Percentiles rank a stretch among this genome's conserved stretches.
phyloP scores from a whole-genome alignment of 2,329 filamentous ascomycete genomes.

The Myriosclerotinia duriaeana region DNA sequence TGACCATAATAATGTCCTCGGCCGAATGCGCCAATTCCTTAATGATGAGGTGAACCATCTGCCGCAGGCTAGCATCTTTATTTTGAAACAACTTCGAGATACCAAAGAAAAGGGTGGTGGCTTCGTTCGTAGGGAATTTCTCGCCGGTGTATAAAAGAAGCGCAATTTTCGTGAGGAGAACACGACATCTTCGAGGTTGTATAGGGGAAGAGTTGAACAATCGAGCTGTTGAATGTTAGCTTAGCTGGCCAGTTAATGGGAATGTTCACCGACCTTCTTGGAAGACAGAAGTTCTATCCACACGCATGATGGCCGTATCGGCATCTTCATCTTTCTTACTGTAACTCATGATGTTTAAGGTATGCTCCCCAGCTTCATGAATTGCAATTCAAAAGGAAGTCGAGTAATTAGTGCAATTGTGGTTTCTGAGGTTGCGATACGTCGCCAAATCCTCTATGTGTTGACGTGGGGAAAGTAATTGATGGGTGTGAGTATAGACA shows the following conservation, averaged over 20 bases:
- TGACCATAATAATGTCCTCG: slow-evolving; percentile 99
- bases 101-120: slow-evolving; percentile 96
- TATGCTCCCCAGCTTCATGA: slow-evolving; percentile 42
- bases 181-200: slow-evolving; percentile 94
- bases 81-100: slow-evolving; percentile 99
- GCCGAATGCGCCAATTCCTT: slow-evolving; percentile 95
- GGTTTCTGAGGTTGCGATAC: slow-evolving; percentile 32
- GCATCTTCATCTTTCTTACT: slow-evolving; percentile 99
- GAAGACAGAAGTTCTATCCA: slow-evolving; percentile 96
- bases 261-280: slow-evolving; percentile 74
- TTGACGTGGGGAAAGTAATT: slow-evolving; percentile 6
- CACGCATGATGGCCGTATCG: slow-evolving; percentile 89
- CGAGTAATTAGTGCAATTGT: slow-evolving; percentile 21
- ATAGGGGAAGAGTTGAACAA: slow-evolving; percentile 98
- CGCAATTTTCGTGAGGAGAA: slow-evolving; percentile 94
- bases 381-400: slow-evolving; percentile 36
- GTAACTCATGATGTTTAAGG: slow-evolving; percentile 73
- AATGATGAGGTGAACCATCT: slow-evolving; percentile 98
- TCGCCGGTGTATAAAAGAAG: slow-evolving; percentile 96
- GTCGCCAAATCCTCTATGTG: slow-evolving; percentile 36
- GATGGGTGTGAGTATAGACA: slow-evolving; percentile 2
- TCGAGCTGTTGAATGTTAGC: slow-evolving; percentile 65
- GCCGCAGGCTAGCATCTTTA: slow-evolving; percentile 94
- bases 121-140: slow-evolving; percentile 95
- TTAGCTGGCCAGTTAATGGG: slow-evolving; percentile 38